Conservation (phyloP, 2,329 filamentous ascomycete genomes). For the Sporothrix brunneoviolacea region DNA sequence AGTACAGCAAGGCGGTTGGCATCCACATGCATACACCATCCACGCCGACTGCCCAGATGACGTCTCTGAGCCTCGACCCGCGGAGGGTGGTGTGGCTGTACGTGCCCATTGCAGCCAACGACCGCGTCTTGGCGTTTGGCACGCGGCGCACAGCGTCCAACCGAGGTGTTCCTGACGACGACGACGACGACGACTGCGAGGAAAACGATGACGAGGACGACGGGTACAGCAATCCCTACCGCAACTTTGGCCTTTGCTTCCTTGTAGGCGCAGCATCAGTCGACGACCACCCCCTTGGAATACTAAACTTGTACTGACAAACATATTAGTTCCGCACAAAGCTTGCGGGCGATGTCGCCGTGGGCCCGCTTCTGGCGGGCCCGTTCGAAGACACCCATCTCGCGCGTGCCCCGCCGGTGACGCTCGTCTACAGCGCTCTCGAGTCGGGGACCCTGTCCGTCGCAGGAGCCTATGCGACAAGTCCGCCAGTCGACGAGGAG, state of each 20-base stretch:
- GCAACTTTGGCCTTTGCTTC: not conserved
- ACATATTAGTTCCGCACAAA: not conserved
- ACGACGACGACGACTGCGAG: not conserved
- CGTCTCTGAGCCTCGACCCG: not conserved
- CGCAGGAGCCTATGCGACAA: not conserved
- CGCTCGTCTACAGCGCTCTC: not conserved
- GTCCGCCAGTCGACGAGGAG: not conserved
- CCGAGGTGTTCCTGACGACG: too few species aligned
- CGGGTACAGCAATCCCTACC: not conserved
- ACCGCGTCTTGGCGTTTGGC: conserved; percentile 1
- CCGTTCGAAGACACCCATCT: not conserved
- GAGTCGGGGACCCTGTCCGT: not conserved
- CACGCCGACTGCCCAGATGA: not conserved
- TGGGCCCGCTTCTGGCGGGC: not conserved
- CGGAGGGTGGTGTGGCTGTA: not conserved
- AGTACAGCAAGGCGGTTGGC: not conserved
- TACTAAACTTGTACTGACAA: too few species aligned
- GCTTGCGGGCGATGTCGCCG: conserved; percentile 2
- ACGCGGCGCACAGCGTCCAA: too few species aligned
- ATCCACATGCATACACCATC: conserved; percentile 3
- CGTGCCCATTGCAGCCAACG: not conserved
- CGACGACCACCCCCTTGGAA: too few species aligned
- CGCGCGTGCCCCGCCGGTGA: not conserved
- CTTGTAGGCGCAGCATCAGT: too few species aligned
- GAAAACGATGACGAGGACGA: not conserved